These are phyloP conservation scores for Datura wrightii DNA, from an alignment of 257 asterid species.

Conservation along the genomic window DNA sequence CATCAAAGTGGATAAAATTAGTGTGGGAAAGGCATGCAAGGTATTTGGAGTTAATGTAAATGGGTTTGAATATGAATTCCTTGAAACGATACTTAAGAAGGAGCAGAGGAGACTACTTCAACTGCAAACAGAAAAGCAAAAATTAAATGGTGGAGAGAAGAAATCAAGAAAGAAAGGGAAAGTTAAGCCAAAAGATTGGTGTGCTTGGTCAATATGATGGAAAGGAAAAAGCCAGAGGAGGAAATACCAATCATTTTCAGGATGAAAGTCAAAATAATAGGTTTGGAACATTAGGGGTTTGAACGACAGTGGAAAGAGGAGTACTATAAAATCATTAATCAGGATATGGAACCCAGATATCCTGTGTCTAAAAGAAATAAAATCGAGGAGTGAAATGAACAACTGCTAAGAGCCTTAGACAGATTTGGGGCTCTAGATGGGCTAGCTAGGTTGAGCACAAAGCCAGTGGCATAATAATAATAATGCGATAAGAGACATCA, in stretches of 20 bases:
- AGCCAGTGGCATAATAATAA: neutral
- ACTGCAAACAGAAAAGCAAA: neutral
- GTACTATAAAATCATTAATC: neutral
- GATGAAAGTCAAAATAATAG: neutral
- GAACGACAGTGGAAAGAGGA: neutral
- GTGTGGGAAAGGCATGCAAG: neutral
- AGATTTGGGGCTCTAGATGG: neutral
- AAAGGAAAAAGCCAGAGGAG: neutral
- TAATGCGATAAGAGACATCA: neutral
- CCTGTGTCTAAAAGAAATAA: neutral
- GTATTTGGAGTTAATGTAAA: neutral
- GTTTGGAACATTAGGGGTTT: neutral
- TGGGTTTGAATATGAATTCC: neutral
- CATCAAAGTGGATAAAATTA: neutral
- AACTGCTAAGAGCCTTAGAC: neutral
- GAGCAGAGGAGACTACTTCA: neutral
- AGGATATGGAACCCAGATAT: neutral
- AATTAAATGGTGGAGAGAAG: neutral
- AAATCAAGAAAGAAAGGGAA: neutral
- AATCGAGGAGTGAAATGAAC: neutral
- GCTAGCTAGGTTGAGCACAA: neutral
- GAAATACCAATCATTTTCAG: conserved; percentile 2
- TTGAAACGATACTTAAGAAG: neutral
- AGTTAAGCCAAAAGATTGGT: neutral
- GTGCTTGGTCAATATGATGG: neutral